These are phyloP conservation scores for Dimocarpus longan DNA, from an alignment of 345 rosid species.

Conservation along the genomic window DNA sequence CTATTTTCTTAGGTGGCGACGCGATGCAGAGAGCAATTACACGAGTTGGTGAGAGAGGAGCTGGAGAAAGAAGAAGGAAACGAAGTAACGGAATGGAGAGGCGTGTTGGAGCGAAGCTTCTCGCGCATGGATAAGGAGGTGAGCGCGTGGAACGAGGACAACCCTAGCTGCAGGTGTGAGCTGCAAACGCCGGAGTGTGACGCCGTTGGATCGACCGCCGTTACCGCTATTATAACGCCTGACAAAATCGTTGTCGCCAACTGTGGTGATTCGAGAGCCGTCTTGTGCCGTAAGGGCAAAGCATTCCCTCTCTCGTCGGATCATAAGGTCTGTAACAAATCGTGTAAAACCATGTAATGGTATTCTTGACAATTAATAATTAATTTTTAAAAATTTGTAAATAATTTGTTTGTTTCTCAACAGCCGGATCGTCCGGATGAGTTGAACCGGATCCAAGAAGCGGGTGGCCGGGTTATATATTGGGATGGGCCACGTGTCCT, in stretches of 20 bases:
- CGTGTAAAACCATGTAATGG: background rate
- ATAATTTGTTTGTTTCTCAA: background rate
- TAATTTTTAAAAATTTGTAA: too few relatives aligned
- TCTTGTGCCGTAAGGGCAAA: conserved; percentile 75
- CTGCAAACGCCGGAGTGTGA: conserved; percentile 68
- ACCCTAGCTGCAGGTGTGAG: conserved; percentile 62
- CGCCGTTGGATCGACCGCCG: conserved; percentile 92
- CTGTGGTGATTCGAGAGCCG: conserved; percentile 94
- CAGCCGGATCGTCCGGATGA: conserved; percentile 98
- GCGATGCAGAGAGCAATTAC: conserved; percentile 64
- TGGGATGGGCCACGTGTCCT: conserved; percentile 89
- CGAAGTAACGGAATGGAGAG: conserved; percentile 46
- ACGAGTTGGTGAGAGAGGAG: conserved; percentile 63
- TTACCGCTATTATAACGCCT: conserved; percentile 67
- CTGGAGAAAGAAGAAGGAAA: conserved; percentile 8
- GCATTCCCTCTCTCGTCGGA: conserved; percentile 76
- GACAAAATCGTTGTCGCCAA: conserved; percentile 76
- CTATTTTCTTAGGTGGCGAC: conserved; percentile 49
- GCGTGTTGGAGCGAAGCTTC: conserved; percentile 65
- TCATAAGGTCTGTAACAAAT: conserved; percentile 62
- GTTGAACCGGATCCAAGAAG: conserved; percentile 66
- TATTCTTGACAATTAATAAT: too few relatives aligned
- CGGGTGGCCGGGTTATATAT: conserved; percentile 87
- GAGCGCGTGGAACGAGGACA: conserved; percentile 27
- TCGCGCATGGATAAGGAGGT: conserved; percentile 65